These are phyloP conservation scores for Dittrichia graveolens DNA, from an alignment of 129 eudicot species.

Conservation along the genomic window DNA sequence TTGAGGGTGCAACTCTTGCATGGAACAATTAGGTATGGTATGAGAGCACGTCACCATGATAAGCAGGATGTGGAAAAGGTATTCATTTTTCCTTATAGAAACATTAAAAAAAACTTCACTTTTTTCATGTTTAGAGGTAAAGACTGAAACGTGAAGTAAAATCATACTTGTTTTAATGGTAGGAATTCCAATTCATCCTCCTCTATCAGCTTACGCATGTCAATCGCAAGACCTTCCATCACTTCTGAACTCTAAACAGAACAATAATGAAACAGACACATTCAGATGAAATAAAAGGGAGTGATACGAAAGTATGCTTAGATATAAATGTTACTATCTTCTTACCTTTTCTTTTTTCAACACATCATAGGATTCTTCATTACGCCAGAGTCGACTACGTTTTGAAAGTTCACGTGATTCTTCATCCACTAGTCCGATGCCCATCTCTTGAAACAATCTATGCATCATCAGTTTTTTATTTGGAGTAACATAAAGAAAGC, in stretches of 20 bases:
- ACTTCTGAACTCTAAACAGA: slow-evolving; percentile 13
- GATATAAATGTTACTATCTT: background rate
- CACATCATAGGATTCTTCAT: background rate
- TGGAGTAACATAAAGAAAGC: slow-evolving; percentile 20
- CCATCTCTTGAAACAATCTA: slow-evolving; percentile 28
- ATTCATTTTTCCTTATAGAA: no score
- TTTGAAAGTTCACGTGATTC: slow-evolving; percentile 20
- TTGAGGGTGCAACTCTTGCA: no score
- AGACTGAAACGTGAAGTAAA: no score
- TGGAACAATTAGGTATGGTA: no score
- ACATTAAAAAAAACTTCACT: no score
- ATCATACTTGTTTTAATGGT: background rate
- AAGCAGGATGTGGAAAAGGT: no score
- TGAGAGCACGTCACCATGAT: no score
- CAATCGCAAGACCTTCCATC: slow-evolving; percentile 32
- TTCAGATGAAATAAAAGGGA: no score
- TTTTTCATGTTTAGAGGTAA: no score
- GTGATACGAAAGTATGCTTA: background rate
- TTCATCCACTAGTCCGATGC: slow-evolving; percentile 9
- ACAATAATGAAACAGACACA: background rate
- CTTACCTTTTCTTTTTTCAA: slow-evolving; percentile 10
- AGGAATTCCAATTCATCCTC: background rate
- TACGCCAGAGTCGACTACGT: slow-evolving; percentile 35
- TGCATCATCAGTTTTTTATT: slow-evolving; percentile 33
- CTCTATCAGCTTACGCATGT: slow-evolving; percentile 1